These are phyloP conservation scores for Triticum monococcum DNA, from an alignment of 176 grass and related monocot species.

Conservation along the genomic window DNA sequence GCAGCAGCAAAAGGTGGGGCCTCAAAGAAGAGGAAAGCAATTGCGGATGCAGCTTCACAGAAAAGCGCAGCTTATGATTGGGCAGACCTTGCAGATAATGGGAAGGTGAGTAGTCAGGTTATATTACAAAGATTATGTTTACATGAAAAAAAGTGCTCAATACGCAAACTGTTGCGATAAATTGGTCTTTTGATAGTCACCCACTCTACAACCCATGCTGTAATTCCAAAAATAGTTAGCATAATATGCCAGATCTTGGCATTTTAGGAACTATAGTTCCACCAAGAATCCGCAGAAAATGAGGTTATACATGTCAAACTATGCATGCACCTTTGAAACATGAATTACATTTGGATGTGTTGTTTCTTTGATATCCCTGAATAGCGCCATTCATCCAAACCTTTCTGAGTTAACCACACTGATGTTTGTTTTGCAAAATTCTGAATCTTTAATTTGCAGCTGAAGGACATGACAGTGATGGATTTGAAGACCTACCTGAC, in stretches of 20 bases:
- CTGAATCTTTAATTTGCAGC: constrained; percentile 44
- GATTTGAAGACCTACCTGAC: constrained; percentile 85
- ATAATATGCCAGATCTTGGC: too few relatives aligned
- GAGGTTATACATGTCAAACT: too few relatives aligned
- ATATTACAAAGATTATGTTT: neutral
- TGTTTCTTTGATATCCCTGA: neutral
- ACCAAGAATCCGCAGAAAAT: too few relatives aligned
- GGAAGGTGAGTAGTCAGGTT: constrained; percentile 54
- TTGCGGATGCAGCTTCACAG: constrained; percentile 50
- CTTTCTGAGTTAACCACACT: neutral
- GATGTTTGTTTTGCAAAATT: constrained; percentile 6
- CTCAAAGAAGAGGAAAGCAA: constrained; percentile 78
- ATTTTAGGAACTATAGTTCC: too few relatives aligned
- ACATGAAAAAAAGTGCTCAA: neutral
- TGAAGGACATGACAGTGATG: constrained; percentile 66
- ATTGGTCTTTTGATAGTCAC: neutral
- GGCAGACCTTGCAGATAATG: constrained; percentile 80
- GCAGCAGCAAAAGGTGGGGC: constrained; percentile 44
- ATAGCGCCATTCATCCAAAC: neutral
- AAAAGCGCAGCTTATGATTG: constrained; percentile 68
- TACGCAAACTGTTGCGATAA: neutral
- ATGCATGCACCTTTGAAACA: neutral
- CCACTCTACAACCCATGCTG: neutral
- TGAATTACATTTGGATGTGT: neutral
- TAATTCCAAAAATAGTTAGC: neutral